Percentiles rank a stretch among this genome's conserved stretches.
Conservation (phyloP, 371 early-diverging fungal species). For the Cokeromyces recurvatus region DNA sequence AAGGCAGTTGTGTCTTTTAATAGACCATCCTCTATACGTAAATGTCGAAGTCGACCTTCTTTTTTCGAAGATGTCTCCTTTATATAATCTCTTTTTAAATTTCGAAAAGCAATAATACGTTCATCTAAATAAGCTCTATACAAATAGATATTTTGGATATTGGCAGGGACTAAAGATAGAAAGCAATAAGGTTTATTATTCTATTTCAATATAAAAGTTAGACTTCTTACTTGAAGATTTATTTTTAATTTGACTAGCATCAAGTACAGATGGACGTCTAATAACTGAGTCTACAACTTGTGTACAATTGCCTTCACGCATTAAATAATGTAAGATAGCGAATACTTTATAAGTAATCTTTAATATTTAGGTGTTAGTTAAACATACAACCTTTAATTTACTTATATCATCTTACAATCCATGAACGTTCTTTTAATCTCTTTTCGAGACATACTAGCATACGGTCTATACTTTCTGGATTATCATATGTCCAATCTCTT, state of each 20-base stretch:
- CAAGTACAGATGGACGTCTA: slow-evolving; percentile 47
- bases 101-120: slow-evolving; percentile 70
- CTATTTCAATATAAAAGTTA: no score
- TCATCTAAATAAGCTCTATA: slow-evolving; percentile 85
- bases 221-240: slow-evolving; percentile 43
- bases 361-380: background rate
- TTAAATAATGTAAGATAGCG: slow-evolving; percentile 75
- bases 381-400: background rate
- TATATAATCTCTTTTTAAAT: slow-evolving; percentile 73
- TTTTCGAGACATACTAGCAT: slow-evolving; percentile 57
- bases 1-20: slow-evolving; percentile 70
- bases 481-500: slow-evolving; percentile 38
- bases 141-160: slow-evolving; percentile 71
- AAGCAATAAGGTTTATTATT: no score
- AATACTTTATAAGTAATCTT: slow-evolving; percentile 87
- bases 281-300: slow-evolving; percentile 66
- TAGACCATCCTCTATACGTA: slow-evolving; percentile 63
- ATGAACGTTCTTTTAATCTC: slow-evolving; percentile 64
- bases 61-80: slow-evolving; percentile 21
- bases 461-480: slow-evolving; percentile 36
- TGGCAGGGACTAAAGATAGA: slow-evolving; percentile 28
- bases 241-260: slow-evolving; percentile 63
- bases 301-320: slow-evolving; percentile 78
- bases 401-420: slow-evolving; percentile 60
- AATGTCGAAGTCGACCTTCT: slow-evolving; percentile 44